Percentiles rank a stretch among this genome's conserved stretches.
Evolutionary conservation across 2,329 filamentous ascomycete genomes (phyloP).

Genomic region (Aspergillus tanneri): DNA sequence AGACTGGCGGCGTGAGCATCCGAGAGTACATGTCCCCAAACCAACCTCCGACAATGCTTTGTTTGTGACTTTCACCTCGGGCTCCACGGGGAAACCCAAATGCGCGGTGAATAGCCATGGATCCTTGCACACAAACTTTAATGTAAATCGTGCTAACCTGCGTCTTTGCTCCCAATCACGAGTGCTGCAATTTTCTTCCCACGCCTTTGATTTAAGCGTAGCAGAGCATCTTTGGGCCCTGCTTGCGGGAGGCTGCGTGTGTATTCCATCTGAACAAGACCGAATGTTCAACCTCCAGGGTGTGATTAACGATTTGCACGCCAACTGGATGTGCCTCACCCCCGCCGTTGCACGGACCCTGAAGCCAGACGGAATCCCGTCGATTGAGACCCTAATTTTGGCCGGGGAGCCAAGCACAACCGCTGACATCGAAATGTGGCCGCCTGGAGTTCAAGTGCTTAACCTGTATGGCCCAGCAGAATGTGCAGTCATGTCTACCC

Average conservation of each 20-base stretch:
- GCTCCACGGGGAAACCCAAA: conserved; percentile 52
- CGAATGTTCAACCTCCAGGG: conserved; percentile 22
- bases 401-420: conserved; percentile 30
- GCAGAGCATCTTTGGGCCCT: conserved; percentile 11
- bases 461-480: conserved; percentile 28
- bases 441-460: conserved; percentile 38
- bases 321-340: conserved; percentile 38
- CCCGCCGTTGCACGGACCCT: conserved; percentile 33
- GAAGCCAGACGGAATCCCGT: conserved; percentile 31
- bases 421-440: conserved; percentile 36
- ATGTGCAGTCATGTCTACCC: conserved; percentile 3
- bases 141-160: conserved; percentile 43
- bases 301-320: conserved; percentile 39
- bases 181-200: conserved; percentile 13
- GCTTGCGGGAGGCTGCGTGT: conserved; percentile 17
- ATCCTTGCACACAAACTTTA: conserved; percentile 52
- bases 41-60: neutral
- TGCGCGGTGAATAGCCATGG: conserved; percentile 60
- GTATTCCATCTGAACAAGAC: conserved; percentile 15
- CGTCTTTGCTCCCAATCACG: neutral
- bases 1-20: neutral
- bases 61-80: conserved; percentile 57
- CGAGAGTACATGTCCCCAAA: neutral
- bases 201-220: conserved; percentile 17
- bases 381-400: conserved; percentile 34